Conservation (phyloP, 1,139 yeast genomes). For the Martiniozyma asiatica region DNA sequence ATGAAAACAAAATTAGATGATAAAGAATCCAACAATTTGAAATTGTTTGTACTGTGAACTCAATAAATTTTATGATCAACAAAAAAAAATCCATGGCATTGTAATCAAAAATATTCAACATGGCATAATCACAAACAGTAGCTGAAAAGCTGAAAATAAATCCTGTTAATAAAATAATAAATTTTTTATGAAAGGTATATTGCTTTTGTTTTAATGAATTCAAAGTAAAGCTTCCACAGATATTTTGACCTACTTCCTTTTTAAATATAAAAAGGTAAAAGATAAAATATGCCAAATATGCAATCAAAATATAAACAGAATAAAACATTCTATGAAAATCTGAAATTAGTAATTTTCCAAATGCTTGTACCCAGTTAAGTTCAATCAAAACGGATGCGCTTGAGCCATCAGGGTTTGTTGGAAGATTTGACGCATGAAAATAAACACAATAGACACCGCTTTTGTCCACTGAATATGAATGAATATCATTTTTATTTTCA, state of each 20-base stretch:
- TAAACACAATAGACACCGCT: conserved; percentile 18
- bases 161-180: conserved; percentile 15
- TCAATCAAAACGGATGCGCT: conserved; percentile 6
- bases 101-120: conserved; percentile 19
- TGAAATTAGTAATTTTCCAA: conserved; percentile 18
- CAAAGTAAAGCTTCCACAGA: conserved; percentile 12
- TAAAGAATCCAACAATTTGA: conserved; percentile 21
- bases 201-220: conserved; percentile 11
- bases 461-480: conserved; percentile 10
- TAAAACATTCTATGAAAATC: conserved; percentile 19
- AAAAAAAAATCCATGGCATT: conserved; percentile 5
- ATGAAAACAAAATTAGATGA: conserved; percentile 18
- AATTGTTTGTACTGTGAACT: conserved; percentile 14
- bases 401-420: conserved; percentile 6
- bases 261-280: conserved; percentile 10
- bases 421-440: conserved; percentile 12
- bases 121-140: conserved; percentile 12
- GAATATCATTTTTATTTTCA: conserved; percentile 3
- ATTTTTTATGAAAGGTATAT: conserved; percentile 18
- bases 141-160: conserved; percentile 13
- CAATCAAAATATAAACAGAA: conserved; percentile 12
- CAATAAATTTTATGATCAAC: conserved; percentile 9
- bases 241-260: conserved; percentile 9
- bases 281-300: conserved; percentile 12
- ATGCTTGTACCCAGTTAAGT: conserved; percentile 22